Base-by-base conservation (phyloP, 192 early-diverging fungal species). In the Lunasporangiospora selenospora region DNA sequence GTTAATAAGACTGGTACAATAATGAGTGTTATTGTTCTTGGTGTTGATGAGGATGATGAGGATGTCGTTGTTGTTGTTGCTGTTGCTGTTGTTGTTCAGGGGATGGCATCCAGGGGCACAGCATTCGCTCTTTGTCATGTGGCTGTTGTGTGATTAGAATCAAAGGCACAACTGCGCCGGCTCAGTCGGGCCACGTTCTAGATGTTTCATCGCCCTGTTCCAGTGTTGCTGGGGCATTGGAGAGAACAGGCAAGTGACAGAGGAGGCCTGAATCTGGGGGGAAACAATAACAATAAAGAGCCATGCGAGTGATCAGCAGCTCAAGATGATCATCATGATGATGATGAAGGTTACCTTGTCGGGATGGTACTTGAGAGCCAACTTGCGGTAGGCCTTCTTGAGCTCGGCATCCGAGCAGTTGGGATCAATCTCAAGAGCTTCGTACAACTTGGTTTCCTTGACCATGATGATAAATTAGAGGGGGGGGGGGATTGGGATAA, bases 301-400 rank as follows among this genome's bases (percentile, higher is more conserved):
- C 19, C 34, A 19, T 6, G 31, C 16, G 27, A 31, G 49, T 19
- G 49, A 27, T 33, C 27, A 31, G 26, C 29, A 32, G 31, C 16
- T 10, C 27, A 50, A 34, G 34, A n/a, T 21, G 51, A 8, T 23
- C 21, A 6, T 21, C 16, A 53, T 4, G 52, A 4, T 36, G 18
- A 13, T 36, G 55, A 58, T 8, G n/a, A 31, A 32, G 40, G 26
- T 0, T 83, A 88, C 86, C 81, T 93, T 95, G 76, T 95, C 93
- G 13, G 93, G 93, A 61, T 88, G 88, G 58, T 87, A 93, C 65
- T 95, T 95, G 50, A 98, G 81, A 12, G 98, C 98, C 58, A 97
- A 84, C 81, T 99, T 99, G 52, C 95, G 80, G 88, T 97, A 97
- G 18, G 96, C 94, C 82, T 99, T 99, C 82, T 97, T 99, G 63